Conservation (phyloP, 1,139 yeast species). For the Magnusiomyces tetraspermus region DNA sequence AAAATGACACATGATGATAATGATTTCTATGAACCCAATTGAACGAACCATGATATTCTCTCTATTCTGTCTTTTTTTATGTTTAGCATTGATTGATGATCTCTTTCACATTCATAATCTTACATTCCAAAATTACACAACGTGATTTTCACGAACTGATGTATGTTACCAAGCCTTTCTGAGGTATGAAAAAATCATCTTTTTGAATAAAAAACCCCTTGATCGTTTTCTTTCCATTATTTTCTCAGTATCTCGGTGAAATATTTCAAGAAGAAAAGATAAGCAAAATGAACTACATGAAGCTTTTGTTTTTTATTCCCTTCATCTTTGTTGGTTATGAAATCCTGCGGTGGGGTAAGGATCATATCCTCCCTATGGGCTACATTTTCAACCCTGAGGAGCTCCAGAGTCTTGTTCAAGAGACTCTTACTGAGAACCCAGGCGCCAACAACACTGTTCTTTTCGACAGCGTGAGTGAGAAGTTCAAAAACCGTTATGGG, state of each 20-base stretch:
- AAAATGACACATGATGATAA: no score
- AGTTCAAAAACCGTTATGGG: slow-evolving; percentile 56
- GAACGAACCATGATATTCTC: no score
- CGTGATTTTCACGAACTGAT: neutral
- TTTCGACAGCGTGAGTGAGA: slow-evolving; percentile 51
- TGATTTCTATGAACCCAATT: no score
- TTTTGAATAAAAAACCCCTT: no score
- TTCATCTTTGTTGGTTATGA: neutral
- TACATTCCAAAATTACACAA: no score
- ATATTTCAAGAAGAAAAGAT: neutral
- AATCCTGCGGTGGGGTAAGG: slow-evolving; percentile 16
- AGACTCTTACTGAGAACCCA: slow-evolving; percentile 42
- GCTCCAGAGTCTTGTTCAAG: slow-evolving; percentile 40
- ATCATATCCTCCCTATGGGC: slow-evolving; percentile 42
- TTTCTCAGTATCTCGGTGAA: neutral
- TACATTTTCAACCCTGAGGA: slow-evolving; percentile 49
- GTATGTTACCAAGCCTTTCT: neutral
- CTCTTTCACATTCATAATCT: no score
- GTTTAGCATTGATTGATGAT: no score
- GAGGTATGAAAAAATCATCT: no score
- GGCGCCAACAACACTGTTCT: slow-evolving; percentile 54
- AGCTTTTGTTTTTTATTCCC: neutral
- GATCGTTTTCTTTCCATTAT: neutral
- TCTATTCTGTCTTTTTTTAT: no score
- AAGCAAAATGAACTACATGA: neutral